Base-by-base conservation (phyloP, 371 early-diverging fungal genomes). In the Saksenaea vasiformis region DNA sequence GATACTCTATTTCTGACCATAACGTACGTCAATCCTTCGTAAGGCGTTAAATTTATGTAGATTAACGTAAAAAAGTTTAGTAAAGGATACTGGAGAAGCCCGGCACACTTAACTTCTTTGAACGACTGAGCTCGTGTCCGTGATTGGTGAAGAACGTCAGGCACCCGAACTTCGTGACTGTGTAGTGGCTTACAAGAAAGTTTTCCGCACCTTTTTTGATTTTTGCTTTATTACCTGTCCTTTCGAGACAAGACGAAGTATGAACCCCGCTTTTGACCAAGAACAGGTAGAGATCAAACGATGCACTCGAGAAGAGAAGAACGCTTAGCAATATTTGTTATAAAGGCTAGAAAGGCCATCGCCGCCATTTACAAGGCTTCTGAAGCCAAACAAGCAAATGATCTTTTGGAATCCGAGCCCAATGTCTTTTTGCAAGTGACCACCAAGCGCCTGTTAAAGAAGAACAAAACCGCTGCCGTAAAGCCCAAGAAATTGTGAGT, bases 401-500 rank as follows among this genome's bases (percentile, higher is more conserved):
- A 62, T 62, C 62, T 62, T 24, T 53, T 62, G 37, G 34, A 17
- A 9, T 37, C 35, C 62, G 62, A 55, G 13, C 35, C 55, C n/a
- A 54, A 54, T 53, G 41, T 62, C 43, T 62, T 53, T 53, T 11
- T 62, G 24, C 53, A 54, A 13, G 43, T 62, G 22, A 54, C 54
- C 38, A 62, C 55, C 56, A 62, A 62, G 36, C 53, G 41, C 39
- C 36, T 62, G 15, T 24, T 41, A 17, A 41, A 62, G 14, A 56
- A 53, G 39, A 62, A 54, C 17, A 62, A 36, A 41, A 17, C 51
- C 3, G 11, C 24, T 10, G 8, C 51, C 17, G 51, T 37, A 8
- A 62, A 53, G 24, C 56, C 62, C 17, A 62, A 62, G 62, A 35
- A 41, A 62, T 36, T 62, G 62, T 62, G 54, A 56, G 62, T 31